Evolutionary conservation across 2,329 filamentous ascomycete species (phyloP), one percentile per base, ranked within the genome.

Genomic region (Talaromyces sp.): DNA sequence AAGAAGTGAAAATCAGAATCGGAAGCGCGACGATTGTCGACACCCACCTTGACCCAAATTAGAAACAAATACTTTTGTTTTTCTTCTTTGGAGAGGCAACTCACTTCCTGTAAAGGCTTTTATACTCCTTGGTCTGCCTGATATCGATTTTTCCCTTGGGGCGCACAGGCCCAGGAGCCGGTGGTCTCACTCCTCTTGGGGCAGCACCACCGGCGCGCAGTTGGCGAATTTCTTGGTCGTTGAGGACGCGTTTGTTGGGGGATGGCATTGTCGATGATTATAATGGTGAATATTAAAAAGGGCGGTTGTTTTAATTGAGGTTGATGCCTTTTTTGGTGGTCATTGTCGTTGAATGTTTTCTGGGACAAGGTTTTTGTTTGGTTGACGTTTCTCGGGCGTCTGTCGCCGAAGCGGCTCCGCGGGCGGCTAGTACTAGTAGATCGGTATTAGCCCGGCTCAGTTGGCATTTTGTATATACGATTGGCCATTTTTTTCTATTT

Each of bases 61-160:
- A 53, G 25, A 53, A 53, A 53, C 49, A 30, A 51, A 22, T 25
- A 5, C n/a, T 1, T 6, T 4, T 61, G 5, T 57, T 33, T 28
- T 19, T 22, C 22, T 42, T 11, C n/a, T 27, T 59, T 5, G 32
- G 47, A 13, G 27, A n/a, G 13, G n/a, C 54, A 22, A 66, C 69
- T 28, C 66, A 78, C 76, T 69, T 69, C 56, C 76, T 69, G 28
- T 75, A 72, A 62, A 73, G 72, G 62, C 64, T 60, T 62, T 76
- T 77, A 64, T 78, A 78, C 65, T 75, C 71, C 59, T 72, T 74
- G n/a, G 76, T 78, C 62, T 76, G 65, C 52, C 73, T 73, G 47
- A 78, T 73, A 67, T 78, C 75, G 25, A 64, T 55, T 22, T 64
- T 64, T 17, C 42, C 65, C 10, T 59, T 51, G 13, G 54, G 66